Evolutionary conservation across 2,329 filamentous ascomycete species (phyloP), one percentile per base, ranked within the genome.

Genomic region (Anthostomella pinea): DNA sequence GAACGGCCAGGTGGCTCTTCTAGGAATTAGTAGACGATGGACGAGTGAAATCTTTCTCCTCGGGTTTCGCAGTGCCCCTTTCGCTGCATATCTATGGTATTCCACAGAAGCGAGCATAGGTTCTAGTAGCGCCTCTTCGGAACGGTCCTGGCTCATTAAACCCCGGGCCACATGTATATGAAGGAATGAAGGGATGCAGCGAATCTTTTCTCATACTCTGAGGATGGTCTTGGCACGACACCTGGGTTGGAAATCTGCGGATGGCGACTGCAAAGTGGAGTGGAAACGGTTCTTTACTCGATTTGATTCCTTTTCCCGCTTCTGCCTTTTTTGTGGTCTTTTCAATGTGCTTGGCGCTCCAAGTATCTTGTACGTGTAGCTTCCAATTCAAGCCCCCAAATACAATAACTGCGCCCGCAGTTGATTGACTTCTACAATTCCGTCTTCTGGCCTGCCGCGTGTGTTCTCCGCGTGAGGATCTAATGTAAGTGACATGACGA

Each of bases 211-310:
- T 48, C 46, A 52, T 52, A 50, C 48, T 48, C 34, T 39, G 47
- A 49, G 48, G 48, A 53, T 34, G 40, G 47, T 50, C 51, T 54
- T 51, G 45, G 50, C 42, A 41, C 41, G 49, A 37, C 39, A 46
- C 43, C 39, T 52, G 43, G 52, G 35, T 57, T 57, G 52, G 52
- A 57, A 48, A 57, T 57, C 40, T 57, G n/a, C 48, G 45, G 39
- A 44, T 33, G 39, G 38, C 38, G 41, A 39, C 37, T 46, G 37
- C 38, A 37, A n/a, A 32, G 38, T 32, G 49, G 49, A 52, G 45
- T 40, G 47, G 41, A 40, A 41, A 37, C 35, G 43, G 36, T 43
- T 35, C 23, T 38, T 49, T 44, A 23, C 43, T 42, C 39, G 28
- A 24, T 40, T 46, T 44, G 37, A 43, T 48, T 30, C 39, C 28